Percentiles rank a stretch among this genome's conserved stretches.
Evolutionary conservation across 495 filamentous ascomycete genomes (phyloP).

Genomic region (Aspergillus steynii): DNA sequence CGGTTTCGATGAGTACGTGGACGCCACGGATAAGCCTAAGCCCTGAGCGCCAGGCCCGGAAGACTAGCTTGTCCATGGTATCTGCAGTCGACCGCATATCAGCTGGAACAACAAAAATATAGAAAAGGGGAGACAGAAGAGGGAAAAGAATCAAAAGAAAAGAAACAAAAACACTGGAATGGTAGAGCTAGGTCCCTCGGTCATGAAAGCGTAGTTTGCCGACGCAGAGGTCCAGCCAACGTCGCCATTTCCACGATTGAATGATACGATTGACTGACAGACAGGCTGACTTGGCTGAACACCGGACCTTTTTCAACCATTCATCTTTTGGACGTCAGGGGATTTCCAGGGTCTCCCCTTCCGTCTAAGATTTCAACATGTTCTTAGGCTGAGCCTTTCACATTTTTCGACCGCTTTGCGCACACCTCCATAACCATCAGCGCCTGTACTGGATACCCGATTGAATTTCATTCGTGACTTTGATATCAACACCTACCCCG

Average conservation of each 20-base stretch:
- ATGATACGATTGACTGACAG: background rate
- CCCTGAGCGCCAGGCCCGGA: constrained; percentile 6
- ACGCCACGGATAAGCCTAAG: constrained; percentile 46
- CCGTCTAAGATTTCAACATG: background rate
- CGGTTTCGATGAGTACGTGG: constrained; percentile 58
- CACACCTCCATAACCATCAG: background rate
- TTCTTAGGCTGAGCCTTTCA: background rate
- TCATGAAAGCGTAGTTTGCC: constrained; percentile 24
- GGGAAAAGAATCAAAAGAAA: constrained; percentile 1
- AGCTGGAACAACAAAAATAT: background rate
- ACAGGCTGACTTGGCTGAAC: background rate
- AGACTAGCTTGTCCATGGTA: background rate
- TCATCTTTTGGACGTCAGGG: background rate
- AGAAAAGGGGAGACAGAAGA: constrained; percentile 3
- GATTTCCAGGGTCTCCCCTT: background rate
- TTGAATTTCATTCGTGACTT: constrained; percentile 26
- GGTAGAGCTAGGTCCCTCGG: constrained; percentile 6
- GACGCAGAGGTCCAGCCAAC: constrained; percentile 14
- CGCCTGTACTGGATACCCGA: constrained; percentile 42
- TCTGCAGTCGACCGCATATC: background rate
- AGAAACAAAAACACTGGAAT: constrained; percentile 2
- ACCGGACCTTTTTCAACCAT: background rate
- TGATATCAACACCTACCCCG: background rate
- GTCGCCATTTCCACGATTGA: background rate
- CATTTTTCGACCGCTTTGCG: constrained; percentile 14